A percentile compares a stretch with the other conserved stretches of the same genome.
These are phyloP conservation scores for Cordyceps pruinosa DNA, from an alignment of 2,329 filamentous ascomycete genomes.

Conservation along the genomic window DNA sequence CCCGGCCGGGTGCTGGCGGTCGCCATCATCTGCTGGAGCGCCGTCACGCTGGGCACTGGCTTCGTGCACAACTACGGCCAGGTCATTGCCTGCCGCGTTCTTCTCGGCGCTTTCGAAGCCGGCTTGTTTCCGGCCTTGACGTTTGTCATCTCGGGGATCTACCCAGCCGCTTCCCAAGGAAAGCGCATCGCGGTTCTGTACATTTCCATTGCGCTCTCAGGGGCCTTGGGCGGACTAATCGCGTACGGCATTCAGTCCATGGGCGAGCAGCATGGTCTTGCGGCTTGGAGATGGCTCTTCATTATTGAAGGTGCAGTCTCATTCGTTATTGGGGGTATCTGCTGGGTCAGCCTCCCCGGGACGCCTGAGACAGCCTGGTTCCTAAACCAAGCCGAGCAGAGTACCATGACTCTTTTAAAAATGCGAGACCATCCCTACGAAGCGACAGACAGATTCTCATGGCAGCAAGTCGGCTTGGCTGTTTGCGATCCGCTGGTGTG, in stretches of 20 bases:
- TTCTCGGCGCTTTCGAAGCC: constrained; percentile 29
- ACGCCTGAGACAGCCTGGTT: constrained; percentile 38
- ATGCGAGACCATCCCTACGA: constrained; percentile 20
- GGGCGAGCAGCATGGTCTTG: constrained; percentile 36
- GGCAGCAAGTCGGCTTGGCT: constrained; percentile 19
- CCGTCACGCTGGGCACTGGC: constrained; percentile 25
- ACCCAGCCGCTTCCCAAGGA: constrained; percentile 26
- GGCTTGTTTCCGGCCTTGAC: constrained; percentile 28
- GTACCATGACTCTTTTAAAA: constrained; percentile 22
- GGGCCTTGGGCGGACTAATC: constrained; percentile 25
- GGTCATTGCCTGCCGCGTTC: constrained; percentile 23
- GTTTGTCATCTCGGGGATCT: constrained; percentile 29
- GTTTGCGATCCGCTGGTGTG: constrained; percentile 25
- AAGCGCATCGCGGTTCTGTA: constrained; percentile 27
- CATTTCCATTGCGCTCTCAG: constrained; percentile 24
- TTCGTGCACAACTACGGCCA: constrained; percentile 23
- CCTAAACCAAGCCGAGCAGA: constrained; percentile 33
- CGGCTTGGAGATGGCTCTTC: constrained; percentile 46
- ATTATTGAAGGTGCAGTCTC: constrained; percentile 37
- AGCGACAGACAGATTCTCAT: constrained; percentile 17
- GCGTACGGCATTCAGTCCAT: constrained; percentile 31
- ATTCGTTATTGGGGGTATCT: constrained; percentile 21
- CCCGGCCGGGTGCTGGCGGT: constrained; percentile 21
- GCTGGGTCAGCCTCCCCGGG: constrained; percentile 38
- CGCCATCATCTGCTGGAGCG: constrained; percentile 27